Percentiles rank a stretch among this genome's conserved stretches.
phyloP scores from a whole-genome alignment of 176 grass and related monocot genomes.

The Eragrostis nindensis region DNA sequence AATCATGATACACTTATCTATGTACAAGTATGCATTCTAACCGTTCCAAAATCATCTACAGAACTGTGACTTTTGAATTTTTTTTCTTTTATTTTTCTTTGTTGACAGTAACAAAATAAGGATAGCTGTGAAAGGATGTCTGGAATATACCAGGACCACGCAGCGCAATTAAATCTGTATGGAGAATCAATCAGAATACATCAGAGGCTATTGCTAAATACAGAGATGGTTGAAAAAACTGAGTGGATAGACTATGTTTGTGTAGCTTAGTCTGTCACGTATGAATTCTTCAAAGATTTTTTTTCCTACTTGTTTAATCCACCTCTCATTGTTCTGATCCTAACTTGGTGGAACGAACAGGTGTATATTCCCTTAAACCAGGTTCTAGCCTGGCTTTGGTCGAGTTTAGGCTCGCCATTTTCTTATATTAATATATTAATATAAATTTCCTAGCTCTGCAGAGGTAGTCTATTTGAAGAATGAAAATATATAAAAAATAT shows the following conservation, averaged over 20 bases:
- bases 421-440: not conserved
- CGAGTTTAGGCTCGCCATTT: not conserved
- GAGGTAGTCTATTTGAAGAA: not conserved
- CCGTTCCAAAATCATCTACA: not conserved
- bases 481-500: not conserved
- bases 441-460: not conserved
- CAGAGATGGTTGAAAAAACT: not conserved
- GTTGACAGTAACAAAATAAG: conserved; percentile 6
- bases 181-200: conserved; percentile 8
- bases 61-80: not conserved
- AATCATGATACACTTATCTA: not conserved
- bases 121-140: not conserved
- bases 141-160: not conserved
- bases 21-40: not conserved
- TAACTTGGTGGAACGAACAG: too few relatives aligned
- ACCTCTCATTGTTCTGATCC: not conserved
- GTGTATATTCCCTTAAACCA: too few relatives aligned
- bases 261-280: not conserved
- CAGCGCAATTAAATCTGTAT: not conserved
- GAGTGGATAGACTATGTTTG: not conserved
- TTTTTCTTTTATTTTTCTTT: too few relatives aligned
- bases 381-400: not conserved
- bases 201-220: not conserved
- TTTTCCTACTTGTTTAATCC: conserved; percentile 2
- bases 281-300: conserved; percentile 18